Base-by-base conservation (phyloP, 148 eudicot genomes). In the Silene uniflora region DNA sequence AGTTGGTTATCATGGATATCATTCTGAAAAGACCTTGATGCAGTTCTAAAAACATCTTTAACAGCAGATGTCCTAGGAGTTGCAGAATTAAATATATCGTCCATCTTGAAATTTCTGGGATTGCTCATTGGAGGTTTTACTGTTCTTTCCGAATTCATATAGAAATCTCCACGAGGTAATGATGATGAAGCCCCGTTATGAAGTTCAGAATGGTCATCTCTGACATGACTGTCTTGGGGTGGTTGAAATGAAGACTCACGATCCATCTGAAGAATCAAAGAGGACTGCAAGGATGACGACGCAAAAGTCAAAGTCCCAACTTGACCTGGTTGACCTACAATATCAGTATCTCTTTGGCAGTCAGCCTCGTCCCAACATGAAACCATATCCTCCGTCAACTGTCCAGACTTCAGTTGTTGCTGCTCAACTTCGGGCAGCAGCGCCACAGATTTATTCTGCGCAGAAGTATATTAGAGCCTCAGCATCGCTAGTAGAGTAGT, bases 371-470 rank as follows among this genome's bases (percentile, higher is more conserved):
- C 73, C 19, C n/a, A 75, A 52, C 75, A 29, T 71, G 73, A 76
- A 69, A 29, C 77, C 72, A 63, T 76, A 52, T 67, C 82, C 77
- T 88, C 89, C 16, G 85, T 89, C 59, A 89, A 77, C 75, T 84
- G 83, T 77, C 97, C 93, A 42, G 82, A 62, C 77, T 85, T 95
- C 47, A 87, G 65, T 77, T 86, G 86, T 76, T 88, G 90, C 79
- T 83, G 93, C 79, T 91, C 84, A 56, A 89, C 76, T 82, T 90
- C 97, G 35, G 94, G 99, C 78, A 95, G 93, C 80, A 95, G 79
- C 77, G 88, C 85, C 65, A 95, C 75, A 69, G 94, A 75, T 75
- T 82, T 91, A 75, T 84, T 85, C 99, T 95, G 90, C 81, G 65
- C 65, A 76, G 76, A 32, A 32, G 56, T 47, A 62, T 22, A 69